These are phyloP conservation scores for Capsaspora owczarzaki DNA, from an alignment of 78 protist genomes.

Conservation along the genomic window DNA sequence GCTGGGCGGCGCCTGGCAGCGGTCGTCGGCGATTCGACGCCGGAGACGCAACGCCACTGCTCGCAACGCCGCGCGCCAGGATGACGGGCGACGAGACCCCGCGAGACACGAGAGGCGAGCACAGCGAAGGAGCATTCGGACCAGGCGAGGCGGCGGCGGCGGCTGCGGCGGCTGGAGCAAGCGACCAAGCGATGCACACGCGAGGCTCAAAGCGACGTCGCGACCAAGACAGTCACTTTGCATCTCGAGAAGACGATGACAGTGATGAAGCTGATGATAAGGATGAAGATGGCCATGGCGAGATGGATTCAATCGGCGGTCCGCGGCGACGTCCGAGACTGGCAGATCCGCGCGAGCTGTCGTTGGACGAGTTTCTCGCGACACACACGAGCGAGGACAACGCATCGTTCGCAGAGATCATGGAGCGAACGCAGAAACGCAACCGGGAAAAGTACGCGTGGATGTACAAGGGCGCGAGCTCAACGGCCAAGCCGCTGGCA, in stretches of 20 bases:
- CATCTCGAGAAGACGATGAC: too few species aligned
- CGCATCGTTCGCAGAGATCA: conserved; percentile 10
- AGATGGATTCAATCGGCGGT: too few species aligned
- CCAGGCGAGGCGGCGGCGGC: background rate
- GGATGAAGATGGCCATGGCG: too few species aligned
- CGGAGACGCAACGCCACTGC: too few species aligned
- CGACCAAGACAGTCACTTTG: background rate
- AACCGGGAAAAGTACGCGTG: conserved; percentile 1
- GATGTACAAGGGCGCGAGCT: background rate
- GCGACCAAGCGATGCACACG: background rate
- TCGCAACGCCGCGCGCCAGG: too few species aligned
- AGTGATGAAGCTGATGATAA: too few species aligned
- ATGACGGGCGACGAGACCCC: background rate
- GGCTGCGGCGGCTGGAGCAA: background rate
- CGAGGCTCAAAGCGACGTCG: background rate
- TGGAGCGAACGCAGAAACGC: background rate
- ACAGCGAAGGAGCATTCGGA: too few species aligned
- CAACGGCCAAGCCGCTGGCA: background rate
- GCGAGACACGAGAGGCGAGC: too few species aligned
- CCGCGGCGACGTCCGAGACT: background rate
- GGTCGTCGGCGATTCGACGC: too few species aligned
- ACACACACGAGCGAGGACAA: conserved; percentile 29
- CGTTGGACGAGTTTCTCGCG: conserved; percentile 1
- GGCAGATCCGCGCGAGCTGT: background rate
- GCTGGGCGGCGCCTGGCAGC: too few species aligned